Evolutionary conservation across 2,329 filamentous ascomycete species (phyloP).

Genomic region (Colletotrichum cordylinicola): DNA sequence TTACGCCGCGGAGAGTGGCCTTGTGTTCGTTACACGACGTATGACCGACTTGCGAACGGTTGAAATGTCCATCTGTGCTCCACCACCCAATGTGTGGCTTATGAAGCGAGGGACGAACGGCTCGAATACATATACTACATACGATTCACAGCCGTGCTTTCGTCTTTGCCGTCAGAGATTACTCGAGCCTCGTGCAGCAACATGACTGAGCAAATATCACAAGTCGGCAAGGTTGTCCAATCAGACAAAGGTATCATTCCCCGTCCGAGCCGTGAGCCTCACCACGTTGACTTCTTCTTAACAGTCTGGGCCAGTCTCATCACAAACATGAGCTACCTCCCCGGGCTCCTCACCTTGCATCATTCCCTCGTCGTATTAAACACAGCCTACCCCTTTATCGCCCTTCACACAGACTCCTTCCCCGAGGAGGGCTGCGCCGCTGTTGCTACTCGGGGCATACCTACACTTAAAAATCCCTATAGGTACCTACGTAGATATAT

Average conservation of each 20-base stretch:
- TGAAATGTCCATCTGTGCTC: background rate
- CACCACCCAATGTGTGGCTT: background rate
- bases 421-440: background rate
- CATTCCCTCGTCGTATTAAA: background rate
- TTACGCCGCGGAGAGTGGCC: background rate
- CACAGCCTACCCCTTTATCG: background rate
- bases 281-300: rapidly evolving
- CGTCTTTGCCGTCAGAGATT: rapidly evolving
- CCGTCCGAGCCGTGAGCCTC: background rate
- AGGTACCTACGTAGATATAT: no score
- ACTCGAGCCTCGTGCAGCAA: rapidly evolving
- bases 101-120: background rate
- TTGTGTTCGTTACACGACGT: background rate
- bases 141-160: background rate
- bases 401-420: background rate
- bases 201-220: background rate
- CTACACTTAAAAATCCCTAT: no score
- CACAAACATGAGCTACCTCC: background rate
- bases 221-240: background rate
- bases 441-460: background rate
- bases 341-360: background rate
- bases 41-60: background rate
- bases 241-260: background rate
- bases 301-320: background rate
- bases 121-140: background rate